Evolutionary conservation across 495 filamentous ascomycete genomes (phyloP).

Genomic region (Aspergillus sclerotiicarbonarius): DNA sequence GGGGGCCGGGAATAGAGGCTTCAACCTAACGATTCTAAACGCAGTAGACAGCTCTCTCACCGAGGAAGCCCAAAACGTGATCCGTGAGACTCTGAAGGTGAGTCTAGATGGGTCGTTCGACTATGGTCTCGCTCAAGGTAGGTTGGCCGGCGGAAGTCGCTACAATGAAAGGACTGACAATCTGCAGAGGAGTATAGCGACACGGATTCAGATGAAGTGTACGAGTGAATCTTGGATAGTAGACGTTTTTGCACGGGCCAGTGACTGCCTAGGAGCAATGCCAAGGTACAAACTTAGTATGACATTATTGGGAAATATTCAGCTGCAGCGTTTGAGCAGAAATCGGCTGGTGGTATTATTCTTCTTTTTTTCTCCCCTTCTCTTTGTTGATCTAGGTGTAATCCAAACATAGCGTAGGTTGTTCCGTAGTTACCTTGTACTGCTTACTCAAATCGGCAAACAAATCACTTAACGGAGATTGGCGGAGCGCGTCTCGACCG

Average conservation of each 20-base stretch:
- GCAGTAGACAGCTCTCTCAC: conserved; percentile 31
- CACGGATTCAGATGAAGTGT: conserved; percentile 29
- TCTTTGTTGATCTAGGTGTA: not conserved
- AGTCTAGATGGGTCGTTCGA: conserved; percentile 44
- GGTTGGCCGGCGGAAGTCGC: not conserved
- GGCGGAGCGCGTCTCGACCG: conserved; percentile 25
- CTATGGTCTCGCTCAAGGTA: conserved; percentile 34
- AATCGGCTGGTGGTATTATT: too few species aligned
- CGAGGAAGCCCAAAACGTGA: conserved; percentile 32
- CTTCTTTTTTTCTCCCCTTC: too few species aligned
- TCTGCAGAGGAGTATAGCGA: conserved; percentile 15
- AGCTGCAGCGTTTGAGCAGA: too few species aligned
- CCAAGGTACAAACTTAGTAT: too few species aligned
- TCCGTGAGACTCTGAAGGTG: conserved; percentile 33
- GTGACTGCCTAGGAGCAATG: not conserved
- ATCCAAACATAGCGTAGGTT: not conserved
- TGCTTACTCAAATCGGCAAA: not conserved
- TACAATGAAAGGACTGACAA: not conserved
- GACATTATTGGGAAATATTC: too few species aligned
- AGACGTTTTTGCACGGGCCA: not conserved
- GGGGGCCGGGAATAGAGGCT: conserved; percentile 30
- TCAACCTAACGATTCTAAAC: conserved; percentile 40
- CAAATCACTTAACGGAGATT: conserved; percentile 28
- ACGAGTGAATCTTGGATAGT: conserved; percentile 18
- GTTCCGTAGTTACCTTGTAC: not conserved